Conservation (phyloP, 805 yeast species). For the Kuraishia molischiana region DNA sequence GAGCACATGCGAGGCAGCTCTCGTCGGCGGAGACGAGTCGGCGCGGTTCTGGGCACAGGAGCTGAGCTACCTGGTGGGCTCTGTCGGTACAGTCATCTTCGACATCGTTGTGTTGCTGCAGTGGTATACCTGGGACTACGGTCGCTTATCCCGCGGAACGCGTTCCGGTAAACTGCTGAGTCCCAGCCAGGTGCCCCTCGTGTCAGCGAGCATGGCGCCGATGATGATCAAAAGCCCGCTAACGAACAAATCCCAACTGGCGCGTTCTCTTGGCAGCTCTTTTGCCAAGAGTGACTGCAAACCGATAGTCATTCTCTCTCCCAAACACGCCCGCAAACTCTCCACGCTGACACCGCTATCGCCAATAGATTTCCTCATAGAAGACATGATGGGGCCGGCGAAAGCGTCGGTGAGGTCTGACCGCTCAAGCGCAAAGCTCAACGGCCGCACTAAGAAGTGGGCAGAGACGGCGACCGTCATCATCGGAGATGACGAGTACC, state of each 20-base stretch:
- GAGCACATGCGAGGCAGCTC: constrained; percentile 29
- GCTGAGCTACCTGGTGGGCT: constrained; percentile 35
- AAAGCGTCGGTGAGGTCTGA: neutral
- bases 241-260: neutral
- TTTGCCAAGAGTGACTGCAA: neutral
- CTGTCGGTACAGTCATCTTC: constrained; percentile 41
- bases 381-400: constrained; percentile 11
- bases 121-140: constrained; percentile 21
- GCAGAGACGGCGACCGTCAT: neutral
- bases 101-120: constrained; percentile 36
- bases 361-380: constrained; percentile 24
- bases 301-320: constrained; percentile 14
- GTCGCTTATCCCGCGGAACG: neutral
- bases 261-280: neutral
- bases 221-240: neutral
- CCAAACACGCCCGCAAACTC: constrained; percentile 18
- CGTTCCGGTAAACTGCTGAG: neutral
- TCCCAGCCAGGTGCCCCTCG: neutral
- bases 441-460: neutral
- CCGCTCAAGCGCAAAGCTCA: neutral
- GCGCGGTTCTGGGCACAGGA: constrained; percentile 29
- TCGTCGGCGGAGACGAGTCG: constrained; percentile 21
- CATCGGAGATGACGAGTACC: neutral
- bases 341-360: constrained; percentile 23
- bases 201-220: neutral